Percentiles rank a stretch among this genome's conserved stretches.
Evolutionary conservation across 2,329 filamentous ascomycete species (phyloP).

Genomic region (Neoarthrinium moseri): DNA sequence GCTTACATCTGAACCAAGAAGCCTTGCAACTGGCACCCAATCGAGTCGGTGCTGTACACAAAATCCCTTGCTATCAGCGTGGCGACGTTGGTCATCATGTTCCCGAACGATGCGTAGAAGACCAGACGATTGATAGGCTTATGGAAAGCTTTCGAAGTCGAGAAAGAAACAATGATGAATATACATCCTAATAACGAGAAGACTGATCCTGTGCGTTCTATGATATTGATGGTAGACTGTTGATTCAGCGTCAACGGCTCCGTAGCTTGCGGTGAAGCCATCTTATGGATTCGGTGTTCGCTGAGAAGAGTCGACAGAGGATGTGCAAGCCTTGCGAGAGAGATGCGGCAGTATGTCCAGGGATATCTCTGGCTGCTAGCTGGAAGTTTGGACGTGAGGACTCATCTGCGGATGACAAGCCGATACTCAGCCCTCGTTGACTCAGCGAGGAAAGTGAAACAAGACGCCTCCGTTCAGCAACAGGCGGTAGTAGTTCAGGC

Average conservation of each 20-base stretch:
- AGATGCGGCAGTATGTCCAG: too few species aligned
- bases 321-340: too few species aligned
- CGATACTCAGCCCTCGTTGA: too few species aligned
- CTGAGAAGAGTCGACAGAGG: too few species aligned
- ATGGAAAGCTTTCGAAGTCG: conserved; percentile 66
- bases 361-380: too few species aligned
- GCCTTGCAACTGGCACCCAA: conserved; percentile 69
- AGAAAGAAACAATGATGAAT: conserved; percentile 72
- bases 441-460: too few species aligned
- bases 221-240: conserved; percentile 54
- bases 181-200: conserved; percentile 69
- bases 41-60: conserved; percentile 43
- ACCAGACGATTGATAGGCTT: conserved; percentile 86
- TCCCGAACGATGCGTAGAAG: conserved; percentile 81
- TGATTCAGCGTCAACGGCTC: conserved; percentile 24
- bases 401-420: too few species aligned
- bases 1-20: conserved; percentile 81
- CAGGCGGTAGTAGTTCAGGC: too few species aligned
- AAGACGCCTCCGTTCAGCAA: too few species aligned
- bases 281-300: too few species aligned
- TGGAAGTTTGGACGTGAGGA: too few species aligned
- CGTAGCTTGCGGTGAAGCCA: too few species aligned
- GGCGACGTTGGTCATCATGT: conserved; percentile 74
- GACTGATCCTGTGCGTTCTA: conserved; percentile 68
- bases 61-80: conserved; percentile 70